These are phyloP conservation scores for Aspergillus sp. DNA, from an alignment of 2,329 filamentous ascomycete species.

Conservation along the genomic window DNA sequence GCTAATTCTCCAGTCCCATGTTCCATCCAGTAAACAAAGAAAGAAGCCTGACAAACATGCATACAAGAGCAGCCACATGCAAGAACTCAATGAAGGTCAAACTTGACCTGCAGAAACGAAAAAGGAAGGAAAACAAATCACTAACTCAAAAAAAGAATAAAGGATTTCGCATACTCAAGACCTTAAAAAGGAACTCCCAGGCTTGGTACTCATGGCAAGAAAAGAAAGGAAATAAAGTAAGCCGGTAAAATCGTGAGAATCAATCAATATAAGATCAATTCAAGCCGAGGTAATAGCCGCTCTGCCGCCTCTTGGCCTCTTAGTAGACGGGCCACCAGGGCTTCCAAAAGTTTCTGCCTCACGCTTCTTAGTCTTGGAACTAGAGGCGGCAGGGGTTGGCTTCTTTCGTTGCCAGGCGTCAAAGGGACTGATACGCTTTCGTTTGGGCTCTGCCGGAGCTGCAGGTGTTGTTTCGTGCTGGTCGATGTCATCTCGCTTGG, in stretches of 20 bases:
- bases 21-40: not conserved
- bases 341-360: constrained; percentile 22
- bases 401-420: constrained; percentile 35
- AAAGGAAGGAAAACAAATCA: not conserved
- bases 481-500: constrained; percentile 17
- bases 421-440: constrained; percentile 34
- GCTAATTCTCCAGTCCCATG: not conserved
- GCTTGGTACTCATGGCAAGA: not conserved
- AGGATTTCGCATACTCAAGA: not conserved
- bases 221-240: not conserved
- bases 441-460: constrained; percentile 14
- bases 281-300: constrained; percentile 7
- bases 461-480: constrained; percentile 18
- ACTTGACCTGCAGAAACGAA: not conserved
- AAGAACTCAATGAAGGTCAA: constrained; percentile 1
- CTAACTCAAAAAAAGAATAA: constrained; percentile 1
- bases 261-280: not conserved
- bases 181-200: not conserved
- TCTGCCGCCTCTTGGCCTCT: constrained; percentile 22
- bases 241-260: too few relatives aligned
- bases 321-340: constrained; percentile 19
- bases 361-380: constrained; percentile 28
- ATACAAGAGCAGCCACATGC: not conserved
- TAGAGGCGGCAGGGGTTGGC: constrained; percentile 17
- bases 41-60: not conserved